A percentile compares a stretch with the other conserved stretches of the same genome.
Evolutionary conservation across 169 alveolate genomes (phyloP).

Genomic region (Pseudocohnilembus persalinus): DNA sequence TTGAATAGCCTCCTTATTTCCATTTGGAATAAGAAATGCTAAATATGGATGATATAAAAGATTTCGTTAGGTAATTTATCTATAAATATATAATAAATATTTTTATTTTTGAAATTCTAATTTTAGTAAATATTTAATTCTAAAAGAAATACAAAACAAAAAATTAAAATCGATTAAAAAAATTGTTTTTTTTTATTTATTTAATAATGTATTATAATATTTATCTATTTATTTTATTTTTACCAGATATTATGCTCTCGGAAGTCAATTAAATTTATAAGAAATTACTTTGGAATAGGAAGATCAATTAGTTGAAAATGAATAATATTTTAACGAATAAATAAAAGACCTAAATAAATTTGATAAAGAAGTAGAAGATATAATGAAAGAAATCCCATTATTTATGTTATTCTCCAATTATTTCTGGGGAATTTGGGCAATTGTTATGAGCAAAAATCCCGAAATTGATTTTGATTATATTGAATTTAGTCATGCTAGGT

Average conservation of each 20-base stretch:
- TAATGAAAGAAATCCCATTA: conserved; percentile 47
- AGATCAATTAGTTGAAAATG: conserved; percentile 25
- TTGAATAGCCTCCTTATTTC: conserved; percentile 53
- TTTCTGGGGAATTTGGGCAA: conserved; percentile 59
- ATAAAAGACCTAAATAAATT: background rate
- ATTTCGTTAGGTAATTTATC: background rate
- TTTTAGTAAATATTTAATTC: no score
- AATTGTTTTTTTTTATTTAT: no score
- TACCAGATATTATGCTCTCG: conserved; percentile 6
- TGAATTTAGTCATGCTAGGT: conserved; percentile 45
- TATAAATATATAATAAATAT: no score
- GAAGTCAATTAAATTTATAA: background rate
- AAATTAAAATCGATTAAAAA: no score
- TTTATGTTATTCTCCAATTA: conserved; percentile 47
- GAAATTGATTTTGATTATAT: conserved; percentile 50
- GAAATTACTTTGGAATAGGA: background rate
- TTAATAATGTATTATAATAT: no score
- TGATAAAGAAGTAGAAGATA: conserved; percentile 32
- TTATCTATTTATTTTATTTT: no score
- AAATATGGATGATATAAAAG: conserved; percentile 32
- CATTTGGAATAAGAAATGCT: conserved; percentile 49
- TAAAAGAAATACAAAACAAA: no score
- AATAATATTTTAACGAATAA: conserved; percentile 9
- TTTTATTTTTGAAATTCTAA: no score
- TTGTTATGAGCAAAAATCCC: conserved; percentile 49